These are phyloP conservation scores for Vigna radiata DNA, from an alignment of 306 rosid genomes.

Conservation along the genomic window DNA sequence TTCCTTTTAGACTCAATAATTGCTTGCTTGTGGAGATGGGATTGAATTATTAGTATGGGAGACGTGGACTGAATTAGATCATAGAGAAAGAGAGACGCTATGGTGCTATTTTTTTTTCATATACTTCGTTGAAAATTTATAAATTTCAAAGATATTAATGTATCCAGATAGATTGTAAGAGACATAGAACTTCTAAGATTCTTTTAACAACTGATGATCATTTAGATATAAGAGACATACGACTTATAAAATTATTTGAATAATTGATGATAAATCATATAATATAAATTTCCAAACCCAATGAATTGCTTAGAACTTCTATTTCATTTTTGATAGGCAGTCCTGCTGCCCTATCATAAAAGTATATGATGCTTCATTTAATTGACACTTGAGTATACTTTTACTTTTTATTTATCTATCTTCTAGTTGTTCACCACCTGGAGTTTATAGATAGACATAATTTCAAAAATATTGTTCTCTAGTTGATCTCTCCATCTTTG, in stretches of 20 bases:
- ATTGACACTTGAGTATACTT: background rate
- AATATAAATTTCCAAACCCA: constrained; percentile 14
- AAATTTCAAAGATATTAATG: background rate
- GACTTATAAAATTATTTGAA: no score
- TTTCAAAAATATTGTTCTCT: background rate
- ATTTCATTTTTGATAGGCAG: constrained; percentile 21
- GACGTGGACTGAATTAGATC: background rate
- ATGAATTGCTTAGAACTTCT: constrained; percentile 15
- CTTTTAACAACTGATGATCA: background rate
- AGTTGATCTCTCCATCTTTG: background rate
- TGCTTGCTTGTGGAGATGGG: constrained; percentile 4
- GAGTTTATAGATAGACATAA: background rate
- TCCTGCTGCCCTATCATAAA: background rate
- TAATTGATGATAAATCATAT: background rate
- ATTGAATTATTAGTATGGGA: constrained; percentile 8
- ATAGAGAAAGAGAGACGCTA: background rate
- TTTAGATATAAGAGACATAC: no score
- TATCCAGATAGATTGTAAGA: constrained; percentile 8
- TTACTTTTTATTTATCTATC: background rate
- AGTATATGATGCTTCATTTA: constrained; percentile 6
- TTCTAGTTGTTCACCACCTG: background rate
- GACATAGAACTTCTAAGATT: constrained; percentile 4
- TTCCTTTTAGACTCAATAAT: background rate
- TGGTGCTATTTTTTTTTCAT: background rate
- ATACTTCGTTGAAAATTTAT: constrained; percentile 11